phyloP scores from a whole-genome alignment of 495 filamentous ascomycete species.

The Endocarpon pusillum region DNA sequence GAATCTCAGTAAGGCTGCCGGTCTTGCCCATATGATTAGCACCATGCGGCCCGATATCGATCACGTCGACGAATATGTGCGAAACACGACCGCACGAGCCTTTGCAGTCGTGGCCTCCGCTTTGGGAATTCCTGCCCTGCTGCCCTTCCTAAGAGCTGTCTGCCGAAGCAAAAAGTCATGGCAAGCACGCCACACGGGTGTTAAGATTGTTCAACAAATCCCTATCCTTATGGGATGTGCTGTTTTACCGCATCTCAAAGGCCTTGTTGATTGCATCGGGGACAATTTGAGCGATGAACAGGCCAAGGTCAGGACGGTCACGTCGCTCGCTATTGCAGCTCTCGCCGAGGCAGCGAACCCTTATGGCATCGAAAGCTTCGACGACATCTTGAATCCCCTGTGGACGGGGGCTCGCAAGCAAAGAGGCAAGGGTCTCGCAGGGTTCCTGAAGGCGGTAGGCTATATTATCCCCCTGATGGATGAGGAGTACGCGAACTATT shows the following conservation, averaged over 20 bases:
- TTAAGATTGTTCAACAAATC: conserved; percentile 98
- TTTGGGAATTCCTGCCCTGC: conserved; percentile 83
- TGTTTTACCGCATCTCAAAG: conserved; percentile 88
- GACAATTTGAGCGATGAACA: conserved; percentile 95
- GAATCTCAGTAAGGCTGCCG: conserved; percentile 89
- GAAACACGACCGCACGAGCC: conserved; percentile 93
- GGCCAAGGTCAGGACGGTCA: conserved; percentile 91
- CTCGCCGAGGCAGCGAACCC: conserved; percentile 93
- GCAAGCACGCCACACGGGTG: conserved; percentile 97
- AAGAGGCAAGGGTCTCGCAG: conserved; percentile 86
- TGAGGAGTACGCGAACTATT: conserved; percentile 98
- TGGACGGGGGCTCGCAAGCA: conserved; percentile 95
- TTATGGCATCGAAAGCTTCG: conserved; percentile 98
- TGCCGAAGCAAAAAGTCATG: conserved; percentile 97
- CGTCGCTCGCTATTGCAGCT: conserved; percentile 85
- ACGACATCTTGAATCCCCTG: conserved; percentile 89
- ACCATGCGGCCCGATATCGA: conserved; percentile 99
- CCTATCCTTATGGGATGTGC: conserved; percentile 99
- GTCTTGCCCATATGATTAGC: conserved; percentile 97
- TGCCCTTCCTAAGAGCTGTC: conserved; percentile 89
- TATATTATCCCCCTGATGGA: conserved; percentile 99
- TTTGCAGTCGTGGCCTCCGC: conserved; percentile 97
- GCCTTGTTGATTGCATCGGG: conserved; percentile 88
- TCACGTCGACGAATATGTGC: conserved; percentile 95
- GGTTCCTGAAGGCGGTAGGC: conserved; percentile 93